Evolutionary conservation across 2,329 filamentous ascomycete species (phyloP), one percentile per base, ranked within the genome.

Genomic region (Colletotrichum limetticola): DNA sequence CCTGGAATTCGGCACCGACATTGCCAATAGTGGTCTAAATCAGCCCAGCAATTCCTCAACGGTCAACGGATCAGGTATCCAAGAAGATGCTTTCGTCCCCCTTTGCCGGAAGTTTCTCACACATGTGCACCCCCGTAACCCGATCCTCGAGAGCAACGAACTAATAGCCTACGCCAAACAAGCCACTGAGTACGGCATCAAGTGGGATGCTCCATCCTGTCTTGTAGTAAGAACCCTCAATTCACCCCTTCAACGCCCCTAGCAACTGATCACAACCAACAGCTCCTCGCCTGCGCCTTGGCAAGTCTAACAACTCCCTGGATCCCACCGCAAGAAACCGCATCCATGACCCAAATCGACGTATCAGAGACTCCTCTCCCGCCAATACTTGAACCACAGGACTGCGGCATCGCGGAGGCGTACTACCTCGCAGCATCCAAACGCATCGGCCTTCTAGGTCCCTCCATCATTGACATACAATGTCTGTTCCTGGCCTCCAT

Each of bases 371-470:
- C 57, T 3, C 6, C 30, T 8, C 49, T 62, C 9, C 66, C 22
- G 1, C 42, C 53, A 14, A 62, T 71, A 11, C 52, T 66, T 9
- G 67, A 66, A 22, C 30, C 26, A 3, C 57, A 74, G 35, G 53
- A 74, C 62, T 58, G 53, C 24, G 37, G 24, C 14, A 55, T 37
- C 16, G 77, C 67, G 30, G 75, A 77, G 9, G 72, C 74, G 0
- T 78, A 78, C 72, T 78, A 76, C 35, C 53, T 74, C 9, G 78
- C 75, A 16, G 76, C 77, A 3, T 72, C 76, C 16, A 77, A 74
- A 35, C 74, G 78, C 3, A 63, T 79, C 30, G 78, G 78, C 0
- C 30, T 74, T 12, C 66, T 79, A 1, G 77, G 78, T 0, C 66
- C 71, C n/a, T 71, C 68, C 6, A 66, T 79, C 3, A 35, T 71